Evolutionary conservation across 345 rosid genomes (phyloP).

Genomic region (Laguncularia racemosa): DNA sequence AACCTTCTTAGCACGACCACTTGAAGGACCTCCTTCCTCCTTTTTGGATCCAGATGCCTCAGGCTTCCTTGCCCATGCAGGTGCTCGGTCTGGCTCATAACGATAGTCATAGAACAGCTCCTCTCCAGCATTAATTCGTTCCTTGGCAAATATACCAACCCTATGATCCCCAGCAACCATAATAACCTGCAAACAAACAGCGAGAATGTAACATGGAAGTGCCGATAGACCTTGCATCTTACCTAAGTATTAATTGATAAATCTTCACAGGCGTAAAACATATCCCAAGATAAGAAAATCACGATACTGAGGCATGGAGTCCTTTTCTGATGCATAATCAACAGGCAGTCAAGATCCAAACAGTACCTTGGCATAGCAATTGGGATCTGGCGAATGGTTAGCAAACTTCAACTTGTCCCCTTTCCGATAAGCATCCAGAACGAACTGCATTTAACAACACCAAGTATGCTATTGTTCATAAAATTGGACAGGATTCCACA

Average conservation of each 20-base stretch:
- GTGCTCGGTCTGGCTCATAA: slow-evolving; percentile 93
- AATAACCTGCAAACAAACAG: slow-evolving; percentile 55
- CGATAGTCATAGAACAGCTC: slow-evolving; percentile 94
- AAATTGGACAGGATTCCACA: background rate
- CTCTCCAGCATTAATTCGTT: slow-evolving; percentile 80
- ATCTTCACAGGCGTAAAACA: background rate
- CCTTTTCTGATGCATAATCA: background rate
- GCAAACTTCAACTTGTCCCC: slow-evolving; percentile 98
- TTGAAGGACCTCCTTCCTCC: slow-evolving; percentile 71
- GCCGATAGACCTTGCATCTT: background rate
- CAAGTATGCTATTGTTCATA: background rate
- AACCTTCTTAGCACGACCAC: slow-evolving; percentile 92
- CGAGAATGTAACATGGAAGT: background rate
- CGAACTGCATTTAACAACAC: slow-evolving; percentile 73
- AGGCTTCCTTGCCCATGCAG: slow-evolving; percentile 98
- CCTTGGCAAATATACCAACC: slow-evolving; percentile 96
- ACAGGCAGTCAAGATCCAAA: background rate
- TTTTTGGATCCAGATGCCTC: slow-evolving; percentile 80
- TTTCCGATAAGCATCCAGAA: slow-evolving; percentile 94
- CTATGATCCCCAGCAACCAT: slow-evolving; percentile 97
- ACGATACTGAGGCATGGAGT: background rate
- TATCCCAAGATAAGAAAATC: background rate
- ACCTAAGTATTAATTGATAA: background rate
- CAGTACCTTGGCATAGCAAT: slow-evolving; percentile 93
- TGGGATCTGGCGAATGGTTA: slow-evolving; percentile 96